Conservation (phyloP, 495 filamentous ascomycete species). For the Penicillium samsonianum region DNA sequence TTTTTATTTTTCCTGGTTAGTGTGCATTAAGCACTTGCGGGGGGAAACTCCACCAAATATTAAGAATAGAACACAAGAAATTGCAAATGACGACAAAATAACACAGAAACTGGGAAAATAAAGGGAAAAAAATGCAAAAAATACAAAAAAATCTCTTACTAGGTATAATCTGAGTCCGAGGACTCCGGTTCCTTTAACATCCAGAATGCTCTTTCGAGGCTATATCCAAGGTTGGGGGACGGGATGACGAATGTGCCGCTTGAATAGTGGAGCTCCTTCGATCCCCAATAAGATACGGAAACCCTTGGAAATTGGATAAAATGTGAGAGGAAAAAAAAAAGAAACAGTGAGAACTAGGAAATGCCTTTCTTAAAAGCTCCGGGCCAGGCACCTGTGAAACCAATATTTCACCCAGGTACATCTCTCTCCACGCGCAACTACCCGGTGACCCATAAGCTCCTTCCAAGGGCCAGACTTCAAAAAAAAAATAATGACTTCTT, state of each 20-base stretch:
- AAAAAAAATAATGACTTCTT: conserved; percentile 5
- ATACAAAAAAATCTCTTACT: not conserved
- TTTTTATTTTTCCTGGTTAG: conserved; percentile 12
- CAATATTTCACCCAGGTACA: conserved; percentile 9
- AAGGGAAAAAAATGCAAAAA: not conserved
- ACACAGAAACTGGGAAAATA: not conserved
- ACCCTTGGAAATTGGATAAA: not conserved
- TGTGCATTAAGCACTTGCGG: conserved; percentile 16
- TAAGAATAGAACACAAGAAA: not conserved
- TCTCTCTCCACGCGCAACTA: conserved; percentile 23
- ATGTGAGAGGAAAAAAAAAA: not conserved
- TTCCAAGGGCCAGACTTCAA: conserved; percentile 26
- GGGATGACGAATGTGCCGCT: not conserved
- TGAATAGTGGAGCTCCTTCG: not conserved
- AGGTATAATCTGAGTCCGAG: not conserved
- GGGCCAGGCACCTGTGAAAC: conserved; percentile 31
- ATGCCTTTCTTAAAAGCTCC: conserved; percentile 5
- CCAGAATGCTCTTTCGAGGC: not conserved
- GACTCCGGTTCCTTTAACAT: not conserved
- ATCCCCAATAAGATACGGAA: not conserved
- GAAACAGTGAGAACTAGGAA: not conserved
- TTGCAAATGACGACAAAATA: not conserved
- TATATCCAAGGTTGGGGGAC: not conserved
- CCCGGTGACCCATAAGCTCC: conserved; percentile 28
- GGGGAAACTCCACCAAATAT: conserved; percentile 15